Conservation (phyloP, 805 yeast genomes). For the Cyberlindnera petersonii region DNA sequence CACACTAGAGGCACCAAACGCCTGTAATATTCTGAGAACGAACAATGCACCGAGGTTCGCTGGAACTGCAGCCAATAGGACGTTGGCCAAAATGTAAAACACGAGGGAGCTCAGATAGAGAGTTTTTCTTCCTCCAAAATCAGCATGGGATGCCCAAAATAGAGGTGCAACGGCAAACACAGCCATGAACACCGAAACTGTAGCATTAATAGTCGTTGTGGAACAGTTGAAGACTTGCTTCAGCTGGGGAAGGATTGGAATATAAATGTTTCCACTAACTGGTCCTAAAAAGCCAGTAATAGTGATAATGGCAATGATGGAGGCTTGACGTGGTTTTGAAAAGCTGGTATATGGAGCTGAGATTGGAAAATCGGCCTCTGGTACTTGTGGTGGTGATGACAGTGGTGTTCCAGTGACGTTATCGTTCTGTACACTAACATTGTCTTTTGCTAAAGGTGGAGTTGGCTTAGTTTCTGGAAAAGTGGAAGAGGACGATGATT, state of each 20-base stretch:
- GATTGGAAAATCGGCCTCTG: not conserved
- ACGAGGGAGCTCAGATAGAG: slow-evolving; percentile 53
- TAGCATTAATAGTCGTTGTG: slow-evolving; percentile 45
- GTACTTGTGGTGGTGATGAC: not conserved
- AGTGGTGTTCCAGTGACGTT: not conserved
- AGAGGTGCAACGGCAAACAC: slow-evolving; percentile 53
- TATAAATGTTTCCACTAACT: slow-evolving; percentile 52
- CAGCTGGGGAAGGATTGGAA: slow-evolving; percentile 48
- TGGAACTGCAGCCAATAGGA: slow-evolving; percentile 59
- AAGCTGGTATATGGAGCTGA: slow-evolving; percentile 31
- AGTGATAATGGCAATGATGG: slow-evolving; percentile 38
- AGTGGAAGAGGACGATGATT: too few relatives aligned
- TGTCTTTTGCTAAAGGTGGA: too few relatives aligned
- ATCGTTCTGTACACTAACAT: too few relatives aligned
- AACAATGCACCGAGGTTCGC: slow-evolving; percentile 67
- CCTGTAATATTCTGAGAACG: slow-evolving; percentile 65
- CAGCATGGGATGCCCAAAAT: slow-evolving; percentile 54
- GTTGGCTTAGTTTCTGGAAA: too few relatives aligned
- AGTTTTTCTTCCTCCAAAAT: slow-evolving; percentile 61
- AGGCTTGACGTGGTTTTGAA: slow-evolving; percentile 31
- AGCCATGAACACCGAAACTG: slow-evolving; percentile 55
- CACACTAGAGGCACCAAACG: slow-evolving; percentile 82
- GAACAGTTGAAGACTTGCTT: slow-evolving; percentile 39
- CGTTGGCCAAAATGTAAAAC: slow-evolving; percentile 56
- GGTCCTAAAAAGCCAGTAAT: slow-evolving; percentile 54